phyloP scores from a whole-genome alignment of 1,284 basidiomycete genomes.

The Ceratobasidium sp. region DNA sequence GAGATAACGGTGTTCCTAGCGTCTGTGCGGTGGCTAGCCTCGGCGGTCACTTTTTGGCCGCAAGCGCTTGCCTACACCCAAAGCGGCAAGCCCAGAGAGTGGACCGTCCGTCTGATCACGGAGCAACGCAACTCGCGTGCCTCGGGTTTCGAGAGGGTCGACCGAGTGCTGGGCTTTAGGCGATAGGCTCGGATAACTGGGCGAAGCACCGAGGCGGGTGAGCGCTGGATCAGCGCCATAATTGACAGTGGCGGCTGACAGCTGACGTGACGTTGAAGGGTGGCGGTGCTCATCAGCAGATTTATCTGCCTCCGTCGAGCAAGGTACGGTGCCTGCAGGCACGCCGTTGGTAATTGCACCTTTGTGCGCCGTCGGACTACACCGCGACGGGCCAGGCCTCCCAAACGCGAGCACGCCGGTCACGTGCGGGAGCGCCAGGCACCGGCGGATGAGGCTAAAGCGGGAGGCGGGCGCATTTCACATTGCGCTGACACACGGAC shows the following conservation, averaged over 20 bases:
- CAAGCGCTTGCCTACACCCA: too few species aligned
- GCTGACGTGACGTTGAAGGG: conserved; percentile 26
- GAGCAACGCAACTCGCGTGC: not conserved
- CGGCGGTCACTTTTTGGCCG: too few species aligned
- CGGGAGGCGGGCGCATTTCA: conserved; percentile 6
- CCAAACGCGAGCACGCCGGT: not conserved
- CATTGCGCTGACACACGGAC: conserved; percentile 9
- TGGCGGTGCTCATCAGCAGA: conserved; percentile 4
- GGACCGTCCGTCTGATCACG: conserved; percentile 4
- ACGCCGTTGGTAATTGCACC: not conserved
- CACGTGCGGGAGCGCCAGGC: conserved; percentile 33
- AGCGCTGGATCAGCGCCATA: not conserved
- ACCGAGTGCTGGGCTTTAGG: conserved; percentile 1
- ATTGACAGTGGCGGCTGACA: conserved; percentile 30
- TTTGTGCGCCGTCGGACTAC: not conserved
- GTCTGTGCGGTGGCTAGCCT: not conserved
- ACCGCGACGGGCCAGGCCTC: not conserved
- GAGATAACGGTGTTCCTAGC: not conserved
- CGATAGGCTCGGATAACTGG: conserved; percentile 21
- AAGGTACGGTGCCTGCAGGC: conserved; percentile 23
- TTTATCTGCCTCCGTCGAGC: too few species aligned
- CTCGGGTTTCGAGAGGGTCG: not conserved
- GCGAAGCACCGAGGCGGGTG: not conserved
- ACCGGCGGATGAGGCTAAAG: conserved; percentile 15
- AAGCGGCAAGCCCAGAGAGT: too few species aligned